Evolutionary conservation across 164 flowering plant genomes (phyloP), one percentile per base, ranked within the genome.

Genomic region (Protea cynaroides): DNA sequence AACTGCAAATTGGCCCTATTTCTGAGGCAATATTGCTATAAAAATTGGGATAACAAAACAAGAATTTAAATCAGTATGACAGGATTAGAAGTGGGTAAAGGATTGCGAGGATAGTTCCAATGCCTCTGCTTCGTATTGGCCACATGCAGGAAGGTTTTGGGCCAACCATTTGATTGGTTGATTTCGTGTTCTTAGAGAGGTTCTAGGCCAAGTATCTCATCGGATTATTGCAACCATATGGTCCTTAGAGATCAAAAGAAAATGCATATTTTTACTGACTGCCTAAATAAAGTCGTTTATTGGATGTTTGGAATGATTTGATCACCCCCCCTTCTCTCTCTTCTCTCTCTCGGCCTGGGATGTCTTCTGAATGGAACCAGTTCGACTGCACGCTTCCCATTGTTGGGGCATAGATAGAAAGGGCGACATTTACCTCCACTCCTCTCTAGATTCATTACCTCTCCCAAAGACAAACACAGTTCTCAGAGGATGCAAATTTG

Each of bases 41-140:
- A 7, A 9, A 29, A 29, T 8, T 13, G 4, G 7, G 52, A 15
- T 49, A 49, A 49, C n/a, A 49, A 18, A 49, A 6, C 52, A 25
- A 18, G 40, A 25, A 44, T 43, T 18, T 65, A 25, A 38, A 7
- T 37, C 24, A 17, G 11, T 8, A n/a, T 52, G 25, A 55, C 36
- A 55, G 51, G 52, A 25, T 38, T 0, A 40, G 13, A 40, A 3
- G 46, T 8, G 14, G 14, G 9, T 4, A 40, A 40, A 40, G 14
- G 46, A 40, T 9, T 40, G 40, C 8, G 9, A 54, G 50, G 40
- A 18, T 44, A 24, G 3, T 36, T 24, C 57, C 51, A 3, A 29
- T 64, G 60, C 67, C 50, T 55, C 15, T 64, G 59, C 9, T 64
- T 29, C 34, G 38, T 19, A 54, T 58, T 38, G 11, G 8, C 8